Conservation (phyloP, 306 rosid genomes). For the Senna siamea region DNA sequence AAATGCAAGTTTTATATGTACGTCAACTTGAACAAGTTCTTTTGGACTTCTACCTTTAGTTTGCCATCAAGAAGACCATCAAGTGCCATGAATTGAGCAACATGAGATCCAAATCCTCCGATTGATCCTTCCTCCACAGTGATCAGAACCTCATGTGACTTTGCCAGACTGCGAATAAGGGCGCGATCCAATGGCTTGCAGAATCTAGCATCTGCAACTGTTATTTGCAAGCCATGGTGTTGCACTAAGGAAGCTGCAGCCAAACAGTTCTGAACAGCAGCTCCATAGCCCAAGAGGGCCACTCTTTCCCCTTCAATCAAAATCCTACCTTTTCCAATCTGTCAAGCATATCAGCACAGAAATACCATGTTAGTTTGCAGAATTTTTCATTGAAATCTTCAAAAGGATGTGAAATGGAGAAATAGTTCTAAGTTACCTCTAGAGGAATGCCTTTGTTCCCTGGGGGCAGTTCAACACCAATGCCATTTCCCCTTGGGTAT, state of each 20-base stretch:
- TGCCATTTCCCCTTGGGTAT: slow-evolving; percentile 92
- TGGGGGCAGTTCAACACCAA: slow-evolving; percentile 73
- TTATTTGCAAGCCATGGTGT: slow-evolving; percentile 62
- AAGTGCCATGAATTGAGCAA: slow-evolving; percentile 92
- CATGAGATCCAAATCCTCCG: slow-evolving; percentile 97
- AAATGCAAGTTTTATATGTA: not conserved
- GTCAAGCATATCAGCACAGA: slow-evolving; percentile 42
- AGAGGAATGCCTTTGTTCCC: slow-evolving; percentile 87
- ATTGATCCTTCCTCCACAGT: slow-evolving; percentile 97
- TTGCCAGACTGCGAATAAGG: slow-evolving; percentile 81
- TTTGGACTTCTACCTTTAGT: slow-evolving; percentile 57
- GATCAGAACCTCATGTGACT: slow-evolving; percentile 78
- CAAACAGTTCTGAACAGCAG: slow-evolving; percentile 83
- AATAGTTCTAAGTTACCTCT: slow-evolving; percentile 45
- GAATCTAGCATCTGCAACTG: slow-evolving; percentile 86
- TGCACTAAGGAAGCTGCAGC: slow-evolving; percentile 69
- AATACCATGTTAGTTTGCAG: slow-evolving; percentile 26
- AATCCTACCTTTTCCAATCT: slow-evolving; percentile 86
- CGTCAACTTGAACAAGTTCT: slow-evolving; percentile 7
- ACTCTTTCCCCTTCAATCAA: slow-evolving; percentile 92
- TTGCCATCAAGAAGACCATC: slow-evolving; percentile 95
- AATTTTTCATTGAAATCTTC: not conserved
- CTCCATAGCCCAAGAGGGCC: slow-evolving; percentile 89
- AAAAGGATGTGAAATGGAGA: slow-evolving; percentile 4
- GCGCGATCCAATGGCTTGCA: slow-evolving; percentile 89